Conservation (phyloP, 1,284 basidiomycete species). For the Cystobasidiaceae sp. region DNA sequence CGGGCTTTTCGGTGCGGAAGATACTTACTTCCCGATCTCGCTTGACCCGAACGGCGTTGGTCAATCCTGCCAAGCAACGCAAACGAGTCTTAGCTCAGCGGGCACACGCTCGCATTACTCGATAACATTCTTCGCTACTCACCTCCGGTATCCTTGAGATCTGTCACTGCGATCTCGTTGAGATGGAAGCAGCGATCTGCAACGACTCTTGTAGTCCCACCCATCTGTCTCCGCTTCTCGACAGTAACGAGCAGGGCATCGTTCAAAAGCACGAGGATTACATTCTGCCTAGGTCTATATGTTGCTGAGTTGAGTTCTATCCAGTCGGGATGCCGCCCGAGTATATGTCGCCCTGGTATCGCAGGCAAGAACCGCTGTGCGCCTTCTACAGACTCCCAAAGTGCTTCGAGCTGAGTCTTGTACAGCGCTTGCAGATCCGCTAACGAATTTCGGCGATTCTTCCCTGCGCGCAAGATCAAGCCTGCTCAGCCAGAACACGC, state of each 20-base stretch:
- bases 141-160: slow-evolving; percentile 91
- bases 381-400: slow-evolving; percentile 91
- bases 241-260: slow-evolving; percentile 85
- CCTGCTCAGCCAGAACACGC: slow-evolving; percentile 50
- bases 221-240: slow-evolving; percentile 46
- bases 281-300: slow-evolving; percentile 81
- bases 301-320: slow-evolving; percentile 87
- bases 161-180: slow-evolving; percentile 85
- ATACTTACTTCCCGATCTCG: slow-evolving; percentile 90
- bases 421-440: slow-evolving; percentile 91
- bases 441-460: slow-evolving; percentile 65
- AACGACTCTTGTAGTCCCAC: slow-evolving; percentile 64
- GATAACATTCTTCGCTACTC: slow-evolving; percentile 42
- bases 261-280: slow-evolving; percentile 84
- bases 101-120: too few species aligned
- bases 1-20: slow-evolving; percentile 71
- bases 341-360: slow-evolving; percentile 81
- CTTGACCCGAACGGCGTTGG: slow-evolving; percentile 92
- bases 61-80: slow-evolving; percentile 60
- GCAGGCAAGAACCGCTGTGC: slow-evolving; percentile 91
- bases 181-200: slow-evolving; percentile 89
- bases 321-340: slow-evolving; percentile 78
- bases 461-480: slow-evolving; percentile 51
- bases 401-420: slow-evolving; percentile 82
- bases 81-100: neutral